Percentiles rank a stretch among this genome's conserved stretches.
Conservation (phyloP, 495 filamentous ascomycete genomes). For the Jackrogersella minutella region DNA sequence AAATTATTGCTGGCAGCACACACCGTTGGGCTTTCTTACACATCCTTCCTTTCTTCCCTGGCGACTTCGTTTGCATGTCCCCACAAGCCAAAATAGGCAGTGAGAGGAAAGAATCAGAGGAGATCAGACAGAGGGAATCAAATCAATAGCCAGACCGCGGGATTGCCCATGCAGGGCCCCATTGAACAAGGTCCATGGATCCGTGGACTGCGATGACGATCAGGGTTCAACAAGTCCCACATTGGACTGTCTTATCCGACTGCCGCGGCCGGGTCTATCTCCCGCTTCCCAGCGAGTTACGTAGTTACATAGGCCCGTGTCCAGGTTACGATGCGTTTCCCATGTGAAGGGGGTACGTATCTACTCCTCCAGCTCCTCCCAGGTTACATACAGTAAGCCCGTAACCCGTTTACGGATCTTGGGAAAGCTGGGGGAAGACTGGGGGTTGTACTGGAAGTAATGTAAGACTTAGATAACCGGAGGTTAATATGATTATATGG, state of each 20-base stretch:
- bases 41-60: slow-evolving; percentile 18
- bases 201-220: slow-evolving; percentile 38
- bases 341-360: neutral
- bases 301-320: slow-evolving; percentile 11
- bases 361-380: neutral
- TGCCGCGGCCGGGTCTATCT: slow-evolving; percentile 42
- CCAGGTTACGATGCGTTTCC: slow-evolving; percentile 23
- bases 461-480: slow-evolving; percentile 7
- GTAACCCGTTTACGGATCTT: slow-evolving; percentile 30
- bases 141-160: slow-evolving; percentile 25
- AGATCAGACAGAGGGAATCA: neutral
- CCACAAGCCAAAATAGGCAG: slow-evolving; percentile 27
- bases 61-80: slow-evolving; percentile 28
- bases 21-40: slow-evolving; percentile 28
- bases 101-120: slow-evolving; percentile 2
- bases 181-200: slow-evolving; percentile 36
- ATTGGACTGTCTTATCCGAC: slow-evolving; percentile 30
- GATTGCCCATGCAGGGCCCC: slow-evolving; percentile 37
- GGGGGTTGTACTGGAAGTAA: slow-evolving; percentile 1
- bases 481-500: slow-evolving; percentile 16
- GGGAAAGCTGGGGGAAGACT: slow-evolving; percentile 10
- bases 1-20: slow-evolving; percentile 28
- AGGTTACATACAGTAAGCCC: slow-evolving; percentile 42
- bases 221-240: slow-evolving; percentile 37
- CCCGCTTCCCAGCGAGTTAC: slow-evolving; percentile 20